Evolutionary conservation across 169 alveolate species (phyloP).

Genomic region (Cryptosporidium sp.): DNA sequence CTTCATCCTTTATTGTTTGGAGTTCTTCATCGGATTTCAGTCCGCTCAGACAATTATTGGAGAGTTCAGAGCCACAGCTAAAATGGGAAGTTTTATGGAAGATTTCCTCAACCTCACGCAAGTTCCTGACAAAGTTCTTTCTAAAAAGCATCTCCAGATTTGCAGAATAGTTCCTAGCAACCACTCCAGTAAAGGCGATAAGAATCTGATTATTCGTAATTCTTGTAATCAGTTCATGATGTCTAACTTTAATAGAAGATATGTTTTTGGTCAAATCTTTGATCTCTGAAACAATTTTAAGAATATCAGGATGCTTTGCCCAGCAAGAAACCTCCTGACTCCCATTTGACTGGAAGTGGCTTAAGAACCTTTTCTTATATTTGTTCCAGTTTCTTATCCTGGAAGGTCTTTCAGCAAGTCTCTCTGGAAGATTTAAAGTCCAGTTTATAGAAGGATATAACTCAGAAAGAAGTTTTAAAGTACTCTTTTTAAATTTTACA

Average conservation of each 20-base stretch:
- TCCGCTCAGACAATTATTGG: not conserved
- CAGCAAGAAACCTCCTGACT: constrained; percentile 16
- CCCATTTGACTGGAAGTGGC: not conserved
- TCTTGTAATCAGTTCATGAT: not conserved
- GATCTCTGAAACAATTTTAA: not conserved
- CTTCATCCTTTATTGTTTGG: not conserved
- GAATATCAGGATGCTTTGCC: constrained; percentile 1
- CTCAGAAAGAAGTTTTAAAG: constrained; percentile 1
- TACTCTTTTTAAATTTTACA: not conserved
- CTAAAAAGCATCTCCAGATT: constrained; percentile 19
- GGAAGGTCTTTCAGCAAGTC: constrained; percentile 1
- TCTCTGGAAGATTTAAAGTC: constrained; percentile 5
- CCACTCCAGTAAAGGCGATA: not conserved
- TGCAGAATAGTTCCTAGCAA: constrained; percentile 30
- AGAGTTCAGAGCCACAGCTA: not conserved
- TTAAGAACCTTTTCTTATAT: not conserved
- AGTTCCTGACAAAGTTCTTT: not conserved
- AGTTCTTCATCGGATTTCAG: not conserved
- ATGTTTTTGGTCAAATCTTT: not conserved
- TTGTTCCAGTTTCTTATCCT: constrained; percentile 27
- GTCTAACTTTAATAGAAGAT: not conserved
- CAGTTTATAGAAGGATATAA: not conserved
- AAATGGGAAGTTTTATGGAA: not conserved
- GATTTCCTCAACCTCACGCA: constrained; percentile 8
- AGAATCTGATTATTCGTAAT: constrained; percentile 21